A percentile compares a stretch with the other conserved stretches of the same genome.
Conservation (phyloP, 306 rosid genomes). For the Casuarina equisetifolia region DNA sequence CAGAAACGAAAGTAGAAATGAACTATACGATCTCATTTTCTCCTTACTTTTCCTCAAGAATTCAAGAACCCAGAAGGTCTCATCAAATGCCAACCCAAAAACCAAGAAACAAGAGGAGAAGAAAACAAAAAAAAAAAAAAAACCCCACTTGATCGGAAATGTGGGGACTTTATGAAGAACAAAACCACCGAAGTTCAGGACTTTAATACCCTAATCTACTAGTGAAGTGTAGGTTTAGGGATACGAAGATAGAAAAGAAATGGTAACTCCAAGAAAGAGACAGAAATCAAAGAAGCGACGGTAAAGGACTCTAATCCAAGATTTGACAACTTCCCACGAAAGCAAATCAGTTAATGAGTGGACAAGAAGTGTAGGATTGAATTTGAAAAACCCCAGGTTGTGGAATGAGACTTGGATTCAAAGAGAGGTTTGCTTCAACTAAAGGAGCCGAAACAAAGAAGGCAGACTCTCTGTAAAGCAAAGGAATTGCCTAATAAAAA, state of each 20-base stretch:
- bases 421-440: slow-evolving; percentile 54
- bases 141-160: slow-evolving; percentile 15
- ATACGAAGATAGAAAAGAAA: slow-evolving; percentile 1
- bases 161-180: slow-evolving; percentile 21
- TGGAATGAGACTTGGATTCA: slow-evolving; percentile 56
- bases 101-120: slow-evolving; percentile 33
- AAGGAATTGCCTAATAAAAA: slow-evolving; percentile 20
- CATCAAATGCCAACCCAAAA: slow-evolving; percentile 24
- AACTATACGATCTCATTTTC: slow-evolving; percentile 57
- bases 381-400: slow-evolving; percentile 42
- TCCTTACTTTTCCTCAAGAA: slow-evolving; percentile 28
- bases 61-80: slow-evolving; percentile 39
- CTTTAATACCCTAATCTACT: slow-evolving; percentile 30
- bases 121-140: slow-evolving; percentile 26
- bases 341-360: slow-evolving; percentile 31
- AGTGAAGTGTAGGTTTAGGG: slow-evolving; percentile 27
- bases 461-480: neutral
- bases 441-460: slow-evolving; percentile 3
- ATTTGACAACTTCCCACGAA: slow-evolving; percentile 41
- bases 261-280: slow-evolving; percentile 25
- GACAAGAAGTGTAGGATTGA: slow-evolving; percentile 25
- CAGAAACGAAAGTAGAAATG: slow-evolving; percentile 49
- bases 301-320: slow-evolving; percentile 31
- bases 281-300: slow-evolving; percentile 4
- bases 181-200: slow-evolving; percentile 27